phyloP scores from a whole-genome alignment of 2,329 filamentous ascomycete species.

The Didymosphaeria variabile region DNA sequence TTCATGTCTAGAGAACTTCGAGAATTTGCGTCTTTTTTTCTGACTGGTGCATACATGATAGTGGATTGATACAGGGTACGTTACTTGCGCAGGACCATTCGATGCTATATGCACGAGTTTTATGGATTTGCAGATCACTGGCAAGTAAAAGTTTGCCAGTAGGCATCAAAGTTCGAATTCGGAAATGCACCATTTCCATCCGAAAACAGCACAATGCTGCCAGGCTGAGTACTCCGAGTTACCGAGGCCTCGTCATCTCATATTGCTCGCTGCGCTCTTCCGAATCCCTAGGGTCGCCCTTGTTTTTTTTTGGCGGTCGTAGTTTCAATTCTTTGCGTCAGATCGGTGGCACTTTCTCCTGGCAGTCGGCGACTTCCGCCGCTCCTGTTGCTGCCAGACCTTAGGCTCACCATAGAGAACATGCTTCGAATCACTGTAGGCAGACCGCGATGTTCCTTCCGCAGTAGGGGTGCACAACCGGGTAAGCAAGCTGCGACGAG shows the following conservation, averaged over 20 bases:
- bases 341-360: not conserved
- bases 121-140: no score
- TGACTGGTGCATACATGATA: no score
- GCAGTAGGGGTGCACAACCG: not conserved
- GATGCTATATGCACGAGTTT: no score
- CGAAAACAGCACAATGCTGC: no score
- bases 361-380: not conserved
- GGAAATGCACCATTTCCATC: no score
- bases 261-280: not conserved
- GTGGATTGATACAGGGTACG: no score
- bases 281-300: not conserved
- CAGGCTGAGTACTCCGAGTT: not conserved
- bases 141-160: no score
- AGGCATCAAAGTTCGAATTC: no score
- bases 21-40: no score
- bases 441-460: not conserved
- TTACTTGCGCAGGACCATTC: no score
- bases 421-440: not conserved
- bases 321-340: not conserved
- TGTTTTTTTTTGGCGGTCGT: not conserved
- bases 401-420: not conserved
- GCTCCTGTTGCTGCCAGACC: constrained; percentile 4
- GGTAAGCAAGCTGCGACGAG: not conserved
- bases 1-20: no score
- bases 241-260: not conserved